Evolutionary conservation across 73 alveolate genomes (phyloP).

Genomic region (Loxodes magnus): DNA sequence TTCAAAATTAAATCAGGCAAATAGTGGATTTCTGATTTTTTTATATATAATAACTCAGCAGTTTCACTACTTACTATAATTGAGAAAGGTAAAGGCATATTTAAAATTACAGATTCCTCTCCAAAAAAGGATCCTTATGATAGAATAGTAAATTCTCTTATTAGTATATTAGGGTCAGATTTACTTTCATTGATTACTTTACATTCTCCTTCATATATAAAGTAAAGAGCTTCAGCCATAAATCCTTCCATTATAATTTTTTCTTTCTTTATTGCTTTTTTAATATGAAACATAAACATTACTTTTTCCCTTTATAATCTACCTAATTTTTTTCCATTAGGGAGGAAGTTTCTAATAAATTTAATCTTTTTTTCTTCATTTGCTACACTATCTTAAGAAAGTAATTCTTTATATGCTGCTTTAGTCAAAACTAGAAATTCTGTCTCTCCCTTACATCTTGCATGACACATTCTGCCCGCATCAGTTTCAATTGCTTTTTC

Average conservation of each 20-base stretch:
- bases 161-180: too few species aligned
- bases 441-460: constrained; percentile 28
- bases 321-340: constrained; percentile 3
- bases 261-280: constrained; percentile 9
- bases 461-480: constrained; percentile 57
- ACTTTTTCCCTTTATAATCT: neutral
- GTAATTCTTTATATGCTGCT: constrained; percentile 16
- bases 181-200: too few species aligned
- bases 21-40: too few species aligned
- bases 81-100: too few species aligned
- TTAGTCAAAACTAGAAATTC: constrained; percentile 26
- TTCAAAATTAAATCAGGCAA: too few species aligned
- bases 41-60: too few species aligned
- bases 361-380: constrained; percentile 12
- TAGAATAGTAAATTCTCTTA: too few species aligned
- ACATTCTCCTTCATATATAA: constrained; percentile 4
- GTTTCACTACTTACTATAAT: too few species aligned
- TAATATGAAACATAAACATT: neutral
- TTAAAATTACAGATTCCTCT: too few species aligned
- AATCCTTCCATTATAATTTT: constrained; percentile 1
- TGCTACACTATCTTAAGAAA: constrained; percentile 14
- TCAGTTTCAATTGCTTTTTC: constrained; percentile 61
- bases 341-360: constrained; percentile 24
- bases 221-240: constrained; percentile 7
- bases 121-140: too few species aligned